A percentile compares a stretch with the other conserved stretches of the same genome.
phyloP scores from a whole-genome alignment of 202 grass and related monocot genomes.

The Musa balbisiana region DNA sequence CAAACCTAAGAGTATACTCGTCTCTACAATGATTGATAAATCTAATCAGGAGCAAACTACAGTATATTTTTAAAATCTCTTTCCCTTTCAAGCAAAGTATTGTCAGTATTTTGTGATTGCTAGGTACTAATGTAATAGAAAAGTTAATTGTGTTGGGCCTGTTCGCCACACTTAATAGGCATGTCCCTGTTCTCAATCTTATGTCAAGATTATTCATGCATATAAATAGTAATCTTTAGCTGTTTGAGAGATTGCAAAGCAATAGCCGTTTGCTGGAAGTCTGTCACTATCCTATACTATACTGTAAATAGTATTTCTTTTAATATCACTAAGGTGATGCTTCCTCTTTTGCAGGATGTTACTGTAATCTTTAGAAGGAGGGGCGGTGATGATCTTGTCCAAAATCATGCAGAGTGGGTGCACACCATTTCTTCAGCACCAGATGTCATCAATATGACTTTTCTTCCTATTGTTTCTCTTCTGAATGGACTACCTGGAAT shows the following conservation, averaged over 20 bases:
- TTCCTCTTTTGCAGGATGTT: slow-evolving; percentile 52
- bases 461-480: slow-evolving; percentile 83
- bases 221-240: not conserved
- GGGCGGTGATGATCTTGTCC: slow-evolving; percentile 91
- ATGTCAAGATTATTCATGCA: too few species aligned
- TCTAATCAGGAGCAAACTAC: not conserved
- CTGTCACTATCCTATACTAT: not conserved
- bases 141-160: too few species aligned
- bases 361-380: slow-evolving; percentile 97
- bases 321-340: not conserved
- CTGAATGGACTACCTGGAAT: slow-evolving; percentile 64
- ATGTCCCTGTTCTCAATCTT: too few species aligned
- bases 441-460: slow-evolving; percentile 98
- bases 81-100: not conserved
- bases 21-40: not conserved
- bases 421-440: slow-evolving; percentile 59
- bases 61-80: not conserved
- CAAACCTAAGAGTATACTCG: not conserved
- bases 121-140: not conserved
- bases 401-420: slow-evolving; percentile 77
- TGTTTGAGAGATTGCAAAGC: not conserved
- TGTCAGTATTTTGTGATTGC: not conserved
- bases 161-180: too few species aligned
- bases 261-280: not conserved
- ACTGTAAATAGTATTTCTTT: not conserved